Evolutionary conservation across 2,329 filamentous ascomycete species (phyloP), one percentile per base, ranked within the genome.

Genomic region (Fulvia fulva): DNA sequence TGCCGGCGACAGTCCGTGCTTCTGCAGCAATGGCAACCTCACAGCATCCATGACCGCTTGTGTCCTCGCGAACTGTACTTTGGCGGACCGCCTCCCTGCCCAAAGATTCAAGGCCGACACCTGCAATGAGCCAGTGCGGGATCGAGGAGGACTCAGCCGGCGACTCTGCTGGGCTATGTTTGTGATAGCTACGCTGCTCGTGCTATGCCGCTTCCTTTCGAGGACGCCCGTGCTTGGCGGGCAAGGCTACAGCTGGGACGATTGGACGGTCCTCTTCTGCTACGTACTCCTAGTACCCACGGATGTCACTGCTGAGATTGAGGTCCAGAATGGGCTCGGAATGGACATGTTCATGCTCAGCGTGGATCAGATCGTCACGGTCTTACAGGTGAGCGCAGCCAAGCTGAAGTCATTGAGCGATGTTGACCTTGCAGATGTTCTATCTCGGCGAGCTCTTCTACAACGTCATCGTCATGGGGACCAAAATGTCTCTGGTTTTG

Each of bases 391-490:
- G 8, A 19, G 16, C 6, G 5, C 19, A 41, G 30, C 9, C 8
- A 5, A 26, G n/a, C 9, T 11, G n/a, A 28, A n/a, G 2, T 49
- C 25, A 21, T 21, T 21, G 3, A 22, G 19, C 43, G 45, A 7
- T 21, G 23, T 19, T 44, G 19, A 23, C 21, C 22, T n/a, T 16
- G 21, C 22, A 61, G 59, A 52, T 45, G 55, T 61, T 50, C 32
- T 58, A 58, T 22, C 3, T 58, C 30, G 55, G 55, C 19, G 52
- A 53, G 19, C 22, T 61, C 5, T 49, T 58, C 41, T 61, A 58
- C 56, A 50, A 53, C 21, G 32, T 44, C 3, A 53, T 58, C 30
- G 50, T 61, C 26, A 61, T 61, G 53, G 28, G 52, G 12, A 56
- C 56, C 22, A 56, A 58, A 43, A 25, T 58, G 23, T 57, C 59